These are phyloP conservation scores for Ganoderma lucidum DNA, from an alignment of 1,284 basidiomycete species.

Conservation along the genomic window DNA sequence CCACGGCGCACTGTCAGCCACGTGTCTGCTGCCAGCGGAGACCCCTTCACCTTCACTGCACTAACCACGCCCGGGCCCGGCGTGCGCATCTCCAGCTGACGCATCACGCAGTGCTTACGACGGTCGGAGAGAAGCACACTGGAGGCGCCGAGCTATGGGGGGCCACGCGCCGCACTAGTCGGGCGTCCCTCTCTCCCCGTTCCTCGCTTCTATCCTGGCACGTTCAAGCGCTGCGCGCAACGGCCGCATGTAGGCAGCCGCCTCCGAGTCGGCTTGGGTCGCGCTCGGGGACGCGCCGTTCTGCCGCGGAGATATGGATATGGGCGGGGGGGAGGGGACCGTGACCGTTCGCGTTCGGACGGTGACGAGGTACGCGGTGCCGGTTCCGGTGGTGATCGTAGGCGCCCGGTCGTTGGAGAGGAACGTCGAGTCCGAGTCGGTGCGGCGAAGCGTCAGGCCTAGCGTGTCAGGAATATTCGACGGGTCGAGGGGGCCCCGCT, in stretches of 20 bases:
- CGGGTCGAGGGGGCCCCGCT: neutral
- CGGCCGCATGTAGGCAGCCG: neutral
- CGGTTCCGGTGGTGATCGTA: no score
- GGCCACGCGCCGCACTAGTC: conserved; percentile 9
- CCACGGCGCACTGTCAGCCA: no score
- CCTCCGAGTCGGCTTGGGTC: neutral
- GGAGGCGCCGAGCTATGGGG: neutral
- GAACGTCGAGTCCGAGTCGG: neutral
- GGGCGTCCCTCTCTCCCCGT: neutral
- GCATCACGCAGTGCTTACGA: neutral
- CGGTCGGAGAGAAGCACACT: conserved; percentile 4
- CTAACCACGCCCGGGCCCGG: conserved; percentile 5
- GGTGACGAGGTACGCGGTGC: neutral
- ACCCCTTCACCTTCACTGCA: neutral
- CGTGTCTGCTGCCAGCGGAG: no score
- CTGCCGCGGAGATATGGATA: no score
- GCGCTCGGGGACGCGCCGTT: no score
- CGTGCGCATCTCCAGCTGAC: neutral
- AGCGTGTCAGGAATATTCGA: neutral
- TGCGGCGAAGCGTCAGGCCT: neutral
- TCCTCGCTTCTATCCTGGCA: neutral
- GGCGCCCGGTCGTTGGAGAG: neutral
- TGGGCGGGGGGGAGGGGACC: no score
- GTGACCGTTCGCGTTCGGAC: no score
- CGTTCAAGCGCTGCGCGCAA: neutral